Evolutionary conservation across 169 alveolate species (phyloP).

Genomic region (Plasmodium yoelii): DNA sequence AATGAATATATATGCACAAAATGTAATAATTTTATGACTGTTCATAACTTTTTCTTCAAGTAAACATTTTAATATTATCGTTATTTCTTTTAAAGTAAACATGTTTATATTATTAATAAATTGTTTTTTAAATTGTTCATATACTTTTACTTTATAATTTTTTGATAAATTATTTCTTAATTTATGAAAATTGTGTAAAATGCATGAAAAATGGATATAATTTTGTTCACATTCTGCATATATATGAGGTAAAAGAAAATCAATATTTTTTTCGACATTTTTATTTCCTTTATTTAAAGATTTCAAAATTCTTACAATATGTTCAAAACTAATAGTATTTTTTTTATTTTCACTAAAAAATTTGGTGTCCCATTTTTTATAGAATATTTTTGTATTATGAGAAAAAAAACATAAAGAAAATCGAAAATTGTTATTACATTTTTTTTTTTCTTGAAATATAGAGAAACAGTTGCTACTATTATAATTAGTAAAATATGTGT

Average conservation of each 20-base stretch:
- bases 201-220: conserved; percentile 67
- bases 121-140: conserved; percentile 22
- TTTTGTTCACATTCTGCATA: conserved; percentile 59
- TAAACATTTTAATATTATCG: conserved; percentile 65
- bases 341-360: conserved; percentile 2
- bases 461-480: background rate
- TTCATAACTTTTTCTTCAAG: conserved; percentile 25
- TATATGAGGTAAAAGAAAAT: conserved; percentile 40
- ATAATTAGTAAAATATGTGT: too few relatives aligned
- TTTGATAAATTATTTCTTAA: conserved; percentile 46
- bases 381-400: background rate
- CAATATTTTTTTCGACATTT: conserved; percentile 44
- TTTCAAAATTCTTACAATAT: conserved; percentile 37
- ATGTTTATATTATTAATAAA: conserved; percentile 23
- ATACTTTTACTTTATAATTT: conserved; percentile 34
- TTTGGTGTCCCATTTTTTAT: background rate
- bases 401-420: too few relatives aligned
- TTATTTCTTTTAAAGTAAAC: conserved; percentile 54
- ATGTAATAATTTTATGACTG: conserved; percentile 31
- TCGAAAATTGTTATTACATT: background rate
- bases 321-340: conserved; percentile 38
- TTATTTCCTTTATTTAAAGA: conserved; percentile 21
- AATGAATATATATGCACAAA: conserved; percentile 48
- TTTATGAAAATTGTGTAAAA: conserved; percentile 44
- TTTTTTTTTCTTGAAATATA: background rate